These are phyloP conservation scores for Xylaria scruposa DNA, from an alignment of 495 filamentous ascomycete species.

Conservation along the genomic window DNA sequence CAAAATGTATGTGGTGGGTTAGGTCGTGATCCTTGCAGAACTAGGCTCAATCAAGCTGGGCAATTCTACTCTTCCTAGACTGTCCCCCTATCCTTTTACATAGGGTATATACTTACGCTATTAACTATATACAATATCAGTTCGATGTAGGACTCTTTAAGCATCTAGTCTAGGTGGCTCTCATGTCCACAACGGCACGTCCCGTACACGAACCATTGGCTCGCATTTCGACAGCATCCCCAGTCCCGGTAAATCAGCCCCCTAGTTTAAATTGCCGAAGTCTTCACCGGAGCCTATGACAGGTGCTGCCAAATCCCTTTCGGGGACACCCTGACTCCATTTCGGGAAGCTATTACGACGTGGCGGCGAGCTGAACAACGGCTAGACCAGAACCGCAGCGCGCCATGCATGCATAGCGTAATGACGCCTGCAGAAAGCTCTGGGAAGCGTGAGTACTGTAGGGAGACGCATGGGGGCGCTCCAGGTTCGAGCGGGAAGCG, in stretches of 20 bases:
- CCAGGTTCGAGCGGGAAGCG: background rate
- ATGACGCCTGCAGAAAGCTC: slow-evolving; percentile 13
- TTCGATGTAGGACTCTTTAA: background rate
- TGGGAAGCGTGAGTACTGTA: no score
- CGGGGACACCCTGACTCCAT: slow-evolving; percentile 8
- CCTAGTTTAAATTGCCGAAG: slow-evolving; percentile 14
- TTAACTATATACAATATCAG: background rate
- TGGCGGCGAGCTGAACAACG: slow-evolving; percentile 15
- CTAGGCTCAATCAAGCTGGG: background rate
- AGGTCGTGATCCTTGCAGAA: background rate
- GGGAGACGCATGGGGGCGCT: background rate
- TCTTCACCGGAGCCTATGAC: background rate
- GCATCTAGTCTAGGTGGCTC: background rate
- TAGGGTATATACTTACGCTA: background rate
- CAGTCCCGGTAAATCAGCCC: slow-evolving; percentile 12
- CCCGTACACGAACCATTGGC: slow-evolving; percentile 14
- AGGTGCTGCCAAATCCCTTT: slow-evolving; percentile 13
- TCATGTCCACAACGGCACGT: slow-evolving; percentile 2
- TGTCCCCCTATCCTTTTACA: background rate
- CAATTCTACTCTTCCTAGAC: background rate
- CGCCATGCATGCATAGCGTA: slow-evolving; percentile 15
- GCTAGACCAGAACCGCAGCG: slow-evolving; percentile 1
- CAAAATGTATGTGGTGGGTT: background rate
- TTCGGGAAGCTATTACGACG: slow-evolving; percentile 12
- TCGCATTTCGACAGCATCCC: background rate